Percentiles rank a stretch among this genome's conserved stretches.
Conservation (phyloP, 176 grass and related monocot genomes). For the Hordeum marinum region DNA sequence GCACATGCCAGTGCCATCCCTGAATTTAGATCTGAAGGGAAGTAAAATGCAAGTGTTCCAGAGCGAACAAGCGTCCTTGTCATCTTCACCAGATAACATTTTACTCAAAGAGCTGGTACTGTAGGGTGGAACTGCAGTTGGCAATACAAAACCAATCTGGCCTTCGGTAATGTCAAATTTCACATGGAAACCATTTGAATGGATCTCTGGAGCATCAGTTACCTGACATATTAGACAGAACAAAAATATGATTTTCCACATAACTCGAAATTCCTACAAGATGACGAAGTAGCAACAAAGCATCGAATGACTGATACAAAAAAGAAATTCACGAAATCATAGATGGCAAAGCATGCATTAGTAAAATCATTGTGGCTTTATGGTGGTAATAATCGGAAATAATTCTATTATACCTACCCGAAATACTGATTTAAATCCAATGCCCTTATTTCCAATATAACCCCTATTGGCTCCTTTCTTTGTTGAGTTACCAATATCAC, state of each 20-base stretch:
- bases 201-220: slow-evolving; percentile 95
- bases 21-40: slow-evolving; percentile 77
- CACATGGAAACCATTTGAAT: slow-evolving; percentile 97
- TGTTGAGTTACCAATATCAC: slow-evolving; percentile 94
- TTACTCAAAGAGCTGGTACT: slow-evolving; percentile 35
- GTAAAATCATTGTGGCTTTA: slow-evolving; percentile 1
- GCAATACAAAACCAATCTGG: slow-evolving; percentile 95
- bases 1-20: slow-evolving; percentile 42
- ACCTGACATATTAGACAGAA: slow-evolving; percentile 46
- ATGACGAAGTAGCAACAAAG: background rate
- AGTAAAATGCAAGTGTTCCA: slow-evolving; percentile 93
- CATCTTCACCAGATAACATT: slow-evolving; percentile 58
- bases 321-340: background rate
- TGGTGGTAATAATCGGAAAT: slow-evolving; percentile 15
- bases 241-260: slow-evolving; percentile 8
- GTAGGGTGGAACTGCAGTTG: slow-evolving; percentile 74
- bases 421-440: slow-evolving; percentile 99
- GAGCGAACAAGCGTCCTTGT: slow-evolving; percentile 6
- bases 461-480: slow-evolving; percentile 84
- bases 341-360: background rate
- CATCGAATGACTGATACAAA: background rate
- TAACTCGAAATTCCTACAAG: background rate
- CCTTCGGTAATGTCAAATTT: slow-evolving; percentile 96
- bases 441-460: slow-evolving; percentile 98
- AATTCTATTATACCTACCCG: slow-evolving; percentile 55